A percentile compares a stretch with the other conserved stretches of the same genome.
phyloP scores from a whole-genome alignment of 2,329 filamentous ascomycete genomes.

The Trichophyton equinum region DNA sequence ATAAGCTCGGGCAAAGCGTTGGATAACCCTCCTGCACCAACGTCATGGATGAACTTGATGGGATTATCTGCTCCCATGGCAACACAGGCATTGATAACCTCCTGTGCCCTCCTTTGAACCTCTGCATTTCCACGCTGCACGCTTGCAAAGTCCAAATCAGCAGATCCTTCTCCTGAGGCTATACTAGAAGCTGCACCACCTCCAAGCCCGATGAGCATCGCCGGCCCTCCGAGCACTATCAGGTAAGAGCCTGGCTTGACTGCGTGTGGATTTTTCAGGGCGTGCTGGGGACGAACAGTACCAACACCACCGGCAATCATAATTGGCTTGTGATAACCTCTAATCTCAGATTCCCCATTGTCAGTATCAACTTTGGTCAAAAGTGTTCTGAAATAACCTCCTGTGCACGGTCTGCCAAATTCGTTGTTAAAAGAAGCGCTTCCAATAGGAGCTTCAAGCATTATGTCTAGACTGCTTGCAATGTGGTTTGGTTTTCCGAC shows the following conservation, averaged over 20 bases:
- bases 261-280: constrained; percentile 65
- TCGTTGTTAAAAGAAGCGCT: constrained; percentile 96
- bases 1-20: constrained; percentile 80
- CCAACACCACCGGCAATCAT: constrained; percentile 96
- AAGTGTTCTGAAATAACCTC: constrained; percentile 84
- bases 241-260: constrained; percentile 82
- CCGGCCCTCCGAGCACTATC: constrained; percentile 85
- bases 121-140: constrained; percentile 96
- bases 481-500: constrained; percentile 84
- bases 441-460: constrained; percentile 92
- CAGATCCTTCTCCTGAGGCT: constrained; percentile 73
- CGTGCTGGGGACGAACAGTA: constrained; percentile 79
- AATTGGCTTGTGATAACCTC: constrained; percentile 96
- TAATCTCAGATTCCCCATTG: constrained; percentile 54
- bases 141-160: constrained; percentile 90
- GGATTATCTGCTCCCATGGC: constrained; percentile 74
- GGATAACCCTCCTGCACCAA: constrained; percentile 80
- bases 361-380: constrained; percentile 54
- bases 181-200: constrained; percentile 91
- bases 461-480: constrained; percentile 88
- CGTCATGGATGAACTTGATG: constrained; percentile 94
- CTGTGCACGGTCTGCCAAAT: constrained; percentile 79
- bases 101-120: constrained; percentile 87
- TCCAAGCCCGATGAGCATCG: constrained; percentile 94
- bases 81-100: constrained; percentile 92